Percentiles rank a stretch among this genome's conserved stretches.
phyloP scores from a whole-genome alignment of 306 rosid species.

The Amphicarpaea edgeworthii region DNA sequence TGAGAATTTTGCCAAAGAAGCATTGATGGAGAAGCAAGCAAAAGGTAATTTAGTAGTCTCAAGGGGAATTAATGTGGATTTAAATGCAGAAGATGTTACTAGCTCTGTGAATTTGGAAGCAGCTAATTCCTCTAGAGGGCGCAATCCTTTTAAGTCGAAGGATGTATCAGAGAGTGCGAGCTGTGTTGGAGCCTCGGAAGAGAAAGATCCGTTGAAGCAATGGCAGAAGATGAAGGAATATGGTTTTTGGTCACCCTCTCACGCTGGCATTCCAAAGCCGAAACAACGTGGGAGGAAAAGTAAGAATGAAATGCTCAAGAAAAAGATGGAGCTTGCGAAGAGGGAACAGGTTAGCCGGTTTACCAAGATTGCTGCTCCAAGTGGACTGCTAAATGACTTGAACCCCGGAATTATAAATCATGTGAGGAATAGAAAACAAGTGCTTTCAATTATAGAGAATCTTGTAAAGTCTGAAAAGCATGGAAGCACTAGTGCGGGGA shows the following conservation, averaged over 20 bases:
- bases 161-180: constrained; percentile 86
- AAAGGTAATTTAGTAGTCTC: constrained; percentile 43
- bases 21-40: constrained; percentile 44
- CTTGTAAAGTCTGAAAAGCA: constrained; percentile 80
- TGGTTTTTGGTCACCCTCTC: constrained; percentile 85
- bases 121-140: constrained; percentile 51
- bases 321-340: constrained; percentile 86
- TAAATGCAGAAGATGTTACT: constrained; percentile 73
- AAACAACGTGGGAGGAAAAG: constrained; percentile 80
- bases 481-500: constrained; percentile 58
- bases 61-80: constrained; percentile 66
- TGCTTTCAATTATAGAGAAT: constrained; percentile 89
- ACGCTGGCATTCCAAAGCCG: constrained; percentile 89
- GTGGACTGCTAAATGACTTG: constrained; percentile 91
- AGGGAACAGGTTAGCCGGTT: constrained; percentile 84
- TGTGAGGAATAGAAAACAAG: constrained; percentile 94
- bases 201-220: constrained; percentile 68
- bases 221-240: constrained; percentile 95
- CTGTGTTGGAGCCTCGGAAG: constrained; percentile 68
- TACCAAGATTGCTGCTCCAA: constrained; percentile 94
- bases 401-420: constrained; percentile 99
- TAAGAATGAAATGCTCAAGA: constrained; percentile 70
- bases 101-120: constrained; percentile 58
- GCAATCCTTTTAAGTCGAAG: constrained; percentile 56
- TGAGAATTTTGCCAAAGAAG: constrained; percentile 46